Percentiles rank a stretch among this genome's conserved stretches.
Evolutionary conservation across 805 yeast species (phyloP).

Genomic region (Pichia manshurica): DNA sequence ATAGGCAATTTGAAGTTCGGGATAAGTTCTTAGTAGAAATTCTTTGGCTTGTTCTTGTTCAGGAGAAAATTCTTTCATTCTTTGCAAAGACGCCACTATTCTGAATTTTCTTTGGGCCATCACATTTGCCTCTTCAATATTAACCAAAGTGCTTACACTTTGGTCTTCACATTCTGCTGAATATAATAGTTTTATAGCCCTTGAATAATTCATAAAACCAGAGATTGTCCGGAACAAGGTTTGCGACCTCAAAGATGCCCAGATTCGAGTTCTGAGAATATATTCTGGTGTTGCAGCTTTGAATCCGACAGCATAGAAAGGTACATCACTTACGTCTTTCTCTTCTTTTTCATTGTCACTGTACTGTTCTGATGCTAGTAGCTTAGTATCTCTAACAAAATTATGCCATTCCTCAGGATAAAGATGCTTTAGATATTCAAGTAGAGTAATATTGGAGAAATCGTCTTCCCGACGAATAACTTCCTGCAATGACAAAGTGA

Average conservation of each 20-base stretch:
- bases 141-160: conserved; percentile 30
- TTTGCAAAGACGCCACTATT: conserved; percentile 62
- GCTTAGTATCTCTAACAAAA: conserved; percentile 51
- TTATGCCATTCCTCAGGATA: conserved; percentile 55
- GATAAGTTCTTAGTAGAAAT: conserved; percentile 56
- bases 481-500: conserved; percentile 68
- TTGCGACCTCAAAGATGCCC: conserved; percentile 83
- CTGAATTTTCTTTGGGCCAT: conserved; percentile 60
- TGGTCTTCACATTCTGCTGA: conserved; percentile 43
- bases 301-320: conserved; percentile 66
- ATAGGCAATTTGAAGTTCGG: conserved; percentile 60
- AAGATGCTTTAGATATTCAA: conserved; percentile 51
- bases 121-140: conserved; percentile 39
- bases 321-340: conserved; percentile 43
- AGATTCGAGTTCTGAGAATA: conserved; percentile 65
- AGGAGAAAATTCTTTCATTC: conserved; percentile 44
- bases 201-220: conserved; percentile 74
- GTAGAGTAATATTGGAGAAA: conserved; percentile 47
- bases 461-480: conserved; percentile 70
- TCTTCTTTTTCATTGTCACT: conserved; percentile 9
- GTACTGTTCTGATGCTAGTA: conserved; percentile 42
- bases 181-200: conserved; percentile 64
- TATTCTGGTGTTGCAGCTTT: conserved; percentile 58
- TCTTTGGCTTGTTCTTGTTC: conserved; percentile 58
- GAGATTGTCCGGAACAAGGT: conserved; percentile 76